Evolutionary conservation across 495 filamentous ascomycete species (phyloP).

Genomic region (Pyrenula aspistea): DNA sequence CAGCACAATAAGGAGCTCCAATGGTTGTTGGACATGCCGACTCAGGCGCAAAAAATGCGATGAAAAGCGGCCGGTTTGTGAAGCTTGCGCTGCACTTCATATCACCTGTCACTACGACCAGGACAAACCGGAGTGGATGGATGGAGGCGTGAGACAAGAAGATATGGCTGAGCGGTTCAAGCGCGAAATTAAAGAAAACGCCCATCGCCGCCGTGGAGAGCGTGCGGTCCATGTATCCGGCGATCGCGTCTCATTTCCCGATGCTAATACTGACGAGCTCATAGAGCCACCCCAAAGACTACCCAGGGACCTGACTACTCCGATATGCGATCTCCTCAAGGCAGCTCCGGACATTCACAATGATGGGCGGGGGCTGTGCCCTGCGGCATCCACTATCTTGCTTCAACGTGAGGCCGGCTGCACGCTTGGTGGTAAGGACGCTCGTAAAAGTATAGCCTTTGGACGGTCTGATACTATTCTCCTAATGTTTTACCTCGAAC

Average conservation of each 20-base stretch:
- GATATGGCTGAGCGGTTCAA: conserved; percentile 37
- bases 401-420: conserved; percentile 7
- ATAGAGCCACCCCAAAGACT: not conserved
- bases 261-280: conserved; percentile 2
- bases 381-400: conserved; percentile 3
- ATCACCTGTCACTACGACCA: conserved; percentile 35
- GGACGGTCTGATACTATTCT: conserved; percentile 7
- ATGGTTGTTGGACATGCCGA: conserved; percentile 46
- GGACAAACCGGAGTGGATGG: conserved; percentile 46
- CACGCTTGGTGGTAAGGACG: conserved; percentile 1
- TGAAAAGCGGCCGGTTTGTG: conserved; percentile 31
- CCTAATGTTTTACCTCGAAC: conserved; percentile 39
- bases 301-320: conserved; percentile 10
- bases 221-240: conserved; percentile 1
- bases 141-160: conserved; percentile 33
- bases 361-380: conserved; percentile 4
- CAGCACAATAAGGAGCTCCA: conserved; percentile 19
- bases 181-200: conserved; percentile 34
- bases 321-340: conserved; percentile 3
- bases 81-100: conserved; percentile 27
- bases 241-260: conserved; percentile 1
- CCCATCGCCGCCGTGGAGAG: conserved; percentile 23
- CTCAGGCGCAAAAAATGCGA: conserved; percentile 45
- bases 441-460: not conserved
- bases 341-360: conserved; percentile 5